These are phyloP conservation scores for Blastomyces emzantsi DNA, from an alignment of 2,329 filamentous ascomycete species.

Conservation along the genomic window DNA sequence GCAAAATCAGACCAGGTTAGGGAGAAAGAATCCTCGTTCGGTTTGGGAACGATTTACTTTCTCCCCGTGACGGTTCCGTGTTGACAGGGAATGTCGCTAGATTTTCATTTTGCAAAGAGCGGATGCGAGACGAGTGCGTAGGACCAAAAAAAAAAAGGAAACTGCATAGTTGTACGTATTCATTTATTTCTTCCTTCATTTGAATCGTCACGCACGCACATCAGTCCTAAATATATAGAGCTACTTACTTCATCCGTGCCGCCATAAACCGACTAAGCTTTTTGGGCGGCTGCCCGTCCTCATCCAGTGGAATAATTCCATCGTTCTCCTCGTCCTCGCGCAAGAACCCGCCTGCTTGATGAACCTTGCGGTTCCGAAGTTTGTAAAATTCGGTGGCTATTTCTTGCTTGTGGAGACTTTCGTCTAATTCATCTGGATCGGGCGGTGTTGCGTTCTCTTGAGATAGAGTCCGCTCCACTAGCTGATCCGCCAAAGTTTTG, in stretches of 20 bases:
- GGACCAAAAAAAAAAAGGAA: not conserved
- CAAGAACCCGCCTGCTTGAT: constrained; percentile 72
- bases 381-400: constrained; percentile 76
- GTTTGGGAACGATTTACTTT: not conserved
- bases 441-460: constrained; percentile 28
- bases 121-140: not conserved
- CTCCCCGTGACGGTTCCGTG: constrained; percentile 5
- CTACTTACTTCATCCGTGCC: constrained; percentile 32
- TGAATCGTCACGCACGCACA: not conserved
- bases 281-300: constrained; percentile 28
- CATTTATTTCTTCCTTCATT: not conserved
- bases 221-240: not conserved
- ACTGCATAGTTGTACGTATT: too few species aligned
- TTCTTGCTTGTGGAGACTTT: constrained; percentile 63
- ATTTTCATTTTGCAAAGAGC: not conserved
- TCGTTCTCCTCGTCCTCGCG: constrained; percentile 56
- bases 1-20: not conserved
- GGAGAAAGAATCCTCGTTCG: not conserved
- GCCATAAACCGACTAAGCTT: constrained; percentile 42
- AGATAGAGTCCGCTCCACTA: constrained; percentile 44
- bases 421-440: constrained; percentile 60
- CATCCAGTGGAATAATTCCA: constrained; percentile 55
- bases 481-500: constrained; percentile 44
- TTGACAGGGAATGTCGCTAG: not conserved
- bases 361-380: constrained; percentile 72